Conservation (phyloP, 2,329 filamentous ascomycete species). For the Fusarium denticulatum region DNA sequence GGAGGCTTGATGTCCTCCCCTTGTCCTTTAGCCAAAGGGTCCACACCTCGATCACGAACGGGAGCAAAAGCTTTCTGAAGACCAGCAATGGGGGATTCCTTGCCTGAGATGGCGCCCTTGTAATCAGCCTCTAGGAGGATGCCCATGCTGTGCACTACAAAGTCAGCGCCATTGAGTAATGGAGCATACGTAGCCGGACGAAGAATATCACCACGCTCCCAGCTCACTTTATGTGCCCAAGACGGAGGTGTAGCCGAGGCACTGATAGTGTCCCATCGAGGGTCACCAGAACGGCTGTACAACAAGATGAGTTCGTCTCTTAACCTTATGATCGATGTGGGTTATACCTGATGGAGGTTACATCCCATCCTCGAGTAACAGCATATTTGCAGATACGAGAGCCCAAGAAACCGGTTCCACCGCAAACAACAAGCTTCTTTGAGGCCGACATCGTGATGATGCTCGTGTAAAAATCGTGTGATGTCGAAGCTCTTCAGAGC, state of each 20-base stretch:
- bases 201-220: conserved; percentile 90
- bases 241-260: conserved; percentile 74
- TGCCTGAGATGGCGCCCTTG: conserved; percentile 88
- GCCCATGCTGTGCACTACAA: conserved; percentile 93
- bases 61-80: conserved; percentile 81
- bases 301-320: conserved; percentile 30
- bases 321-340: not conserved
- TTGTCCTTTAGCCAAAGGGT: conserved; percentile 72
- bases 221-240: conserved; percentile 85
- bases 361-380: conserved; percentile 86
- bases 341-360: conserved; percentile 86
- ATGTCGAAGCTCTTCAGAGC: conserved; percentile 14
- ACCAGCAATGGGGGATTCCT: conserved; percentile 82
- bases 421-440: conserved; percentile 89
- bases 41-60: conserved; percentile 69
- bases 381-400: conserved; percentile 91
- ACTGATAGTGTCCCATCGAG: conserved; percentile 84
- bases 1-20: conserved; percentile 71
- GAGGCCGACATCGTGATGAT: conserved; percentile 61
- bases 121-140: conserved; percentile 98
- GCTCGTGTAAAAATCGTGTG: conserved; percentile 35
- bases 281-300: conserved; percentile 85
- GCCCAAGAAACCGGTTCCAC: conserved; percentile 92
- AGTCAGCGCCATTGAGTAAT: conserved; percentile 80
- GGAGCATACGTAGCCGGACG: conserved; percentile 81